phyloP scores from a whole-genome alignment of 2,329 filamentous ascomycete species.

The Claviceps citrina region DNA sequence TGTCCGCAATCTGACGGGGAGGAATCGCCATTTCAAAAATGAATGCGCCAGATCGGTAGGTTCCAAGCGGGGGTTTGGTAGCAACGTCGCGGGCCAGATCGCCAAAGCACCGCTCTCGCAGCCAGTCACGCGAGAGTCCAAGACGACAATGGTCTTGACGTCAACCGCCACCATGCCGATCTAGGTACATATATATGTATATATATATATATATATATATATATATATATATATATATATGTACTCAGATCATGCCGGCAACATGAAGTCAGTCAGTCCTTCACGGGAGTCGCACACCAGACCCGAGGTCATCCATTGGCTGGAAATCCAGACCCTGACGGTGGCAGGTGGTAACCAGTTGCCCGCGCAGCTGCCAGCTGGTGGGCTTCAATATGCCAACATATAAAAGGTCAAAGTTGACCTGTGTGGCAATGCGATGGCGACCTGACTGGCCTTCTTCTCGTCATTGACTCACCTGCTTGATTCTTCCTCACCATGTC shows the following conservation, averaged over 20 bases:
- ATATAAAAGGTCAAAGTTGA: neutral
- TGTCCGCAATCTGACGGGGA: neutral
- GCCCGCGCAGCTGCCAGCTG: neutral
- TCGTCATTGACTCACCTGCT: neutral
- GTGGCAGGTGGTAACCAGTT: neutral
- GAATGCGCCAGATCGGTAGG: constrained; percentile 43
- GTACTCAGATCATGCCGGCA: neutral
- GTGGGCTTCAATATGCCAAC: neutral
- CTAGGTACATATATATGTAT: neutral
- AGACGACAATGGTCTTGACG: neutral
- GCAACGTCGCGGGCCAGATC: neutral
- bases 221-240: neutral
- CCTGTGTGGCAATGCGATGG: neutral
- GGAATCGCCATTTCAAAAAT: constrained; percentile 20
- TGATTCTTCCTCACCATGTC: constrained; percentile 15
- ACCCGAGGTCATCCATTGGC: neutral
- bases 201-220: neutral
- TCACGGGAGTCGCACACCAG: neutral
- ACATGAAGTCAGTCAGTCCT: neutral
- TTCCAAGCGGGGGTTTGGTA: constrained; percentile 4
- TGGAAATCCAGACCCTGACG: neutral
- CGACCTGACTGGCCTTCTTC: too few relatives aligned
- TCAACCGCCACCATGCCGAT: neutral
- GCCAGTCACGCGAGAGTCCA: neutral
- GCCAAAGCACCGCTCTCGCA: neutral